Evolutionary conservation across 495 filamentous ascomycete species (phyloP).

Genomic region (Neurospora sp.): DNA sequence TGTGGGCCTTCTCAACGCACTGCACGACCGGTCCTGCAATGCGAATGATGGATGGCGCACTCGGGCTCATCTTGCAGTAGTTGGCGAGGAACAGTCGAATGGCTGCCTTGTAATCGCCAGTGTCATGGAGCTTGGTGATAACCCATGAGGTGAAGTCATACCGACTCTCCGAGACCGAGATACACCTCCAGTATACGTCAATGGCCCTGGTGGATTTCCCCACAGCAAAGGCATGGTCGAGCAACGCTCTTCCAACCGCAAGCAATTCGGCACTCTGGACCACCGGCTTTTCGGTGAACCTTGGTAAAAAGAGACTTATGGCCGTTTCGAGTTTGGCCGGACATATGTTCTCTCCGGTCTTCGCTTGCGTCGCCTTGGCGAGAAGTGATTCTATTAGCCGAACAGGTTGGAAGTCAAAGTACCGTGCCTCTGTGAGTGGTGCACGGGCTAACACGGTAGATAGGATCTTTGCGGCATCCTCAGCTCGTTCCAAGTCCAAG

Average conservation of each 20-base stretch:
- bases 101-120: conserved; percentile 20
- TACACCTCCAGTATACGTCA: conserved; percentile 24
- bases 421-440: conserved; percentile 24
- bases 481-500: conserved; percentile 15
- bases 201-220: conserved; percentile 10
- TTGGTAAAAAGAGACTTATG: conserved; percentile 25
- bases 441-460: conserved; percentile 15
- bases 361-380: neutral
- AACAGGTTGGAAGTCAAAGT: conserved; percentile 23
- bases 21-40: conserved; percentile 19
- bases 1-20: conserved; percentile 18
- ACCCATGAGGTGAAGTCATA: conserved; percentile 16
- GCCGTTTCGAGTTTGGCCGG: conserved; percentile 15
- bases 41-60: conserved; percentile 6
- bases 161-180: conserved; percentile 1
- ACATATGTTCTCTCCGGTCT: neutral
- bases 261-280: conserved; percentile 6
- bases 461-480: conserved; percentile 25
- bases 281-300: conserved; percentile 18
- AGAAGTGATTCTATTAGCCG: conserved; percentile 23
- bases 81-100: conserved; percentile 15
- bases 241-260: conserved; percentile 22
- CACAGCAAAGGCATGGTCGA: conserved; percentile 14
- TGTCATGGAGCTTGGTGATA: conserved; percentile 18
- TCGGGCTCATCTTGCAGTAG: conserved; percentile 20